Conservation (phyloP, 108 stramenopile species). For the Asterionellopsis glacialis region DNA sequence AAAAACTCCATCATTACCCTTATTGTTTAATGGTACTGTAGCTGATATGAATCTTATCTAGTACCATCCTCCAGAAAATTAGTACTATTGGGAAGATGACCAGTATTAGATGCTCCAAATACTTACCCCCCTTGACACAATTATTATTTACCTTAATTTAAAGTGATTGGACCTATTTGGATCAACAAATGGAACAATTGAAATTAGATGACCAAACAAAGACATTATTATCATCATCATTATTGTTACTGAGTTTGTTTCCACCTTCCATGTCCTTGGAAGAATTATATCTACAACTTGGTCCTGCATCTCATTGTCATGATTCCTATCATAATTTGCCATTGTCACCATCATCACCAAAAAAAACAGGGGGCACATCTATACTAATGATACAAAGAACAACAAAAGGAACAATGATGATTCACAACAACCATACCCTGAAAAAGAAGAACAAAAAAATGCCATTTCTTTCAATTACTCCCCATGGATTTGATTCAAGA, state of each 20-base stretch:
- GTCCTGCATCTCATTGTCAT: no score
- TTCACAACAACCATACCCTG: no score
- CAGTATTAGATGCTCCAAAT: slow-evolving; percentile 11
- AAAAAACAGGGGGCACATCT: no score
- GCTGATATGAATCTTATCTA: slow-evolving; percentile 9
- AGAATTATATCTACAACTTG: slow-evolving; percentile 49
- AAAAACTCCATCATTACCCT: not conserved
- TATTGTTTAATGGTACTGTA: slow-evolving; percentile 29
- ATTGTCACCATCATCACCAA: no score
- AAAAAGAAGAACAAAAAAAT: no score
- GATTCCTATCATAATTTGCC: no score
- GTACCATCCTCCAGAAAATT: not conserved
- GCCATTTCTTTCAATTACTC: not conserved
- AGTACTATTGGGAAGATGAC: not conserved
- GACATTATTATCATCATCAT: not conserved
- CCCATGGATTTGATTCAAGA: slow-evolving; percentile 50
- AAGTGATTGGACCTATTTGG: slow-evolving; percentile 59
- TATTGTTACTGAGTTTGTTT: slow-evolving; percentile 30
- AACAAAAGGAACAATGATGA: no score
- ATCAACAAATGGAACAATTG: slow-evolving; percentile 23
- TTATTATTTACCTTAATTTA: slow-evolving; percentile 51
- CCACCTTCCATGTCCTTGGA: slow-evolving; percentile 48
- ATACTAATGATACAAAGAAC: no score
- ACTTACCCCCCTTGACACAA: slow-evolving; percentile 37
- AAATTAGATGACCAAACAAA: not conserved